Evolutionary conservation across 2,329 filamentous ascomycete species (phyloP).

Genomic region (Talaromyces sp.): DNA sequence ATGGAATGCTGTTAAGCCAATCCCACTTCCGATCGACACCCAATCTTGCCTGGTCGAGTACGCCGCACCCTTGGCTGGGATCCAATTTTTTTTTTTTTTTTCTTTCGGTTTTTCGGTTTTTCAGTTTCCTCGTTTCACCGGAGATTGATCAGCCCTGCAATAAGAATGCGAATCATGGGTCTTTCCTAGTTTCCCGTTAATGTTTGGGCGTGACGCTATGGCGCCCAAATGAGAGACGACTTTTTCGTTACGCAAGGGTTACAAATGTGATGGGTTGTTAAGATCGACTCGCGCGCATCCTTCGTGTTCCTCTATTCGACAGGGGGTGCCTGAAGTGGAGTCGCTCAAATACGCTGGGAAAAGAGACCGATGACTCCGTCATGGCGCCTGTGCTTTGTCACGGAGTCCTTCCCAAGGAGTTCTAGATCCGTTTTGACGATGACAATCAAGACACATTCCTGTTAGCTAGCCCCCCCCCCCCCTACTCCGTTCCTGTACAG

Average conservation of each 20-base stretch:
- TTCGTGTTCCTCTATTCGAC: slow-evolving; percentile 16
- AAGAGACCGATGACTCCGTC: slow-evolving; percentile 16
- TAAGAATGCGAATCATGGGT: slow-evolving; percentile 16
- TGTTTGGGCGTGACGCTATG: slow-evolving; percentile 11
- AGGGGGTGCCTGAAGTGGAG: slow-evolving; percentile 22
- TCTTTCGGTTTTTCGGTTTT: background rate
- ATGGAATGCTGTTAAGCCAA: background rate
- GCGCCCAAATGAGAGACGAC: background rate
- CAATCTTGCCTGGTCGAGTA: background rate
- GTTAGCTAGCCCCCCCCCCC: too few species aligned
- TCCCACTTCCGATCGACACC: background rate
- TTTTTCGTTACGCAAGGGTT: slow-evolving; percentile 29
- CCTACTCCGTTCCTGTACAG: too few species aligned
- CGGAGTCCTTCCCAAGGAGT: slow-evolving; percentile 18
- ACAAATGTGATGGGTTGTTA: slow-evolving; percentile 26
- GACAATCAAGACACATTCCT: background rate
- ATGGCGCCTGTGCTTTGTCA: slow-evolving; percentile 17
- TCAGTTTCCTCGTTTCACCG: slow-evolving; percentile 5
- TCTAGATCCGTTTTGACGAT: slow-evolving; percentile 13
- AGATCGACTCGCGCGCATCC: slow-evolving; percentile 20
- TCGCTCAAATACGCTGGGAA: slow-evolving; percentile 5
- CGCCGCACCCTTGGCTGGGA: background rate
- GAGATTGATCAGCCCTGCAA: slow-evolving; percentile 22
- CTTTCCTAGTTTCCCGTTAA: slow-evolving; percentile 4
- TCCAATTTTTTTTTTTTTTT: slow-evolving; percentile 15